These are phyloP conservation scores for Phytophthora hibernalis DNA, from an alignment of 352 stramenopile species.

Conservation along the genomic window DNA sequence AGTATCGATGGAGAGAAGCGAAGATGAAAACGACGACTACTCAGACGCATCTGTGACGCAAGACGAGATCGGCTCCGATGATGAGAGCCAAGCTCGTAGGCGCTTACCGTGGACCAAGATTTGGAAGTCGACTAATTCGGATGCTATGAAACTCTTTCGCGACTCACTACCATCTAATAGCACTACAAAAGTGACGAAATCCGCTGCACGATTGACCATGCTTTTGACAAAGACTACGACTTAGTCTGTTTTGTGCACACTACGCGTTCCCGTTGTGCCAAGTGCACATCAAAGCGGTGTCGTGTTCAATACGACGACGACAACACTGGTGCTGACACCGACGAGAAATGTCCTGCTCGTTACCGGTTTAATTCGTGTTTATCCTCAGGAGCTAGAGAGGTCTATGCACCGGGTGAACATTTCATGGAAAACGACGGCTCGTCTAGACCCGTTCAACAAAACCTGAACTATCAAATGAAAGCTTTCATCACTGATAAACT, in stretches of 20 bases:
- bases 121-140: not conserved
- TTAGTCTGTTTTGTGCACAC: not conserved
- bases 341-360: not conserved
- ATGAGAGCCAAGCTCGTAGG: no score
- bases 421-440: conserved; percentile 3
- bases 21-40: no score
- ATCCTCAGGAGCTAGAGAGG: not conserved
- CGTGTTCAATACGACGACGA: not conserved
- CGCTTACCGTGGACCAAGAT: not conserved
- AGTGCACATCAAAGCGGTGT: not conserved
- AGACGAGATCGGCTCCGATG: not conserved
- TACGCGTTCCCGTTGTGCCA: not conserved
- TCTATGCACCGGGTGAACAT: not conserved
- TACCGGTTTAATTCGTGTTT: conserved; percentile 11
- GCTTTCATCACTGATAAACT: conserved; percentile 1
- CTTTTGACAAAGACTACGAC: not conserved
- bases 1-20: no score
- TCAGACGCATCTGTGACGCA: no score
- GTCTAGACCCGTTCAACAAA: not conserved
- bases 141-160: not conserved
- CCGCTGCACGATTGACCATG: not conserved
- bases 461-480: conserved; percentile 5
- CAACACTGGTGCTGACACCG: not conserved
- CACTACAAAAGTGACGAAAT: not conserved
- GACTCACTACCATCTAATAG: not conserved